A percentile compares a stretch with the other conserved stretches of the same genome.
These are phyloP conservation scores for Coniferiporia weirii DNA, from an alignment of 1,284 basidiomycete genomes.

Conservation along the genomic window DNA sequence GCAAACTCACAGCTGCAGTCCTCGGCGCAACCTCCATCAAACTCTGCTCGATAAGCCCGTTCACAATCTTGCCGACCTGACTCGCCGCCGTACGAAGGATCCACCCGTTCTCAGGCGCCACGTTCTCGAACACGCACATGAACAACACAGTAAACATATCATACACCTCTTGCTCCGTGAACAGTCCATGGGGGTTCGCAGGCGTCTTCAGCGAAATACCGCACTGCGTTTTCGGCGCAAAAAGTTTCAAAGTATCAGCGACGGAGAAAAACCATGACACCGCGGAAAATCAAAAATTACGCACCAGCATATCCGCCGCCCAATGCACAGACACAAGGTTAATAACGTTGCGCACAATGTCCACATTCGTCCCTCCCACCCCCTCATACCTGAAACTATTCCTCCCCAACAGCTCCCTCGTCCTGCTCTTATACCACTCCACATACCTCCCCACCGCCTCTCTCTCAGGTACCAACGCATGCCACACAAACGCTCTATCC, in stretches of 20 bases:
- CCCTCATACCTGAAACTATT: conserved; percentile 20
- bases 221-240: conserved; percentile 17
- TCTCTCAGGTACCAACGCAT: conserved; percentile 19
- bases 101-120: conserved; percentile 17
- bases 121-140: conserved; percentile 22
- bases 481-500: conserved; percentile 21
- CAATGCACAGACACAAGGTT: conserved; percentile 28
- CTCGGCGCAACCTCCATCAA: conserved; percentile 17
- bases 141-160: conserved; percentile 26
- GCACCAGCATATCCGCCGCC: conserved; percentile 24
- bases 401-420: conserved; percentile 21
- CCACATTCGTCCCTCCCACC: conserved; percentile 23
- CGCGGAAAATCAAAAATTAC: conserved; percentile 1
- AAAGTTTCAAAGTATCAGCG: not conserved
- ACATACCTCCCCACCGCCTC: conserved; percentile 10
- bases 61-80: conserved; percentile 16
- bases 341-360: conserved; percentile 32
- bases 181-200: conserved; percentile 27
- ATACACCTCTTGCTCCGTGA: conserved; percentile 29
- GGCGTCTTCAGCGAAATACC: conserved; percentile 34
- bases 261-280: not conserved
- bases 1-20: conserved; percentile 13
- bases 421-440: conserved; percentile 19
- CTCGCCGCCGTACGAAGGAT: conserved; percentile 12
- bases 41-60: conserved; percentile 17